Base-by-base conservation (phyloP, 2,329 filamentous ascomycete genomes). In the Aspergillus pseudonomiae region DNA sequence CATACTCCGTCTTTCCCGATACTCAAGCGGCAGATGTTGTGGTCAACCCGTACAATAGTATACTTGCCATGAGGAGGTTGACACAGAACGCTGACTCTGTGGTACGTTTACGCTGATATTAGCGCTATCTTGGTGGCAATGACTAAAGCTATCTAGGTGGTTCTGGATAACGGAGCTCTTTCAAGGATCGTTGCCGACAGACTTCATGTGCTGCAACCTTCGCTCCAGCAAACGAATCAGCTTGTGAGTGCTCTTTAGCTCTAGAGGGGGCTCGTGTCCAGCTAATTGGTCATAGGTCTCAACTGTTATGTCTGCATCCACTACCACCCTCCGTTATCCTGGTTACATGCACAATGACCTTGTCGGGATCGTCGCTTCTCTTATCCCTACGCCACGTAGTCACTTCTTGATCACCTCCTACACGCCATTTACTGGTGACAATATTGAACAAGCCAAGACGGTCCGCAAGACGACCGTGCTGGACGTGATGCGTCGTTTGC, bases 281-380 rank as follows among this genome's bases (percentile, higher is more conserved):
- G 41, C 61, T 70, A 50, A 67, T 46, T 39, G 16, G 11, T 34
- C 26, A 16, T 55, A 91, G 87, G 86, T 95, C 4, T 95, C 93
- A 9, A 99, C 96, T 1, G 96, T 99, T 77, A 99, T 99, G 95
- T 97, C 94, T 41, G 95, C 95, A 45, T 96, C 93, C 75, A 99
- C 95, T 4, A 98, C 94, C 11, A 97, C 96, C 2, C 88, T 99
- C 57, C 88, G 95, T 75, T 99, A 99, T 77, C 95, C 95, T 1
- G 95, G 95, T 45, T 99, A 99, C 81, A 99, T 99, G 95, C 95
- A 99, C 84, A 99, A 99, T 79, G 95, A 99, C 76, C 89, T 99
- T 19, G 94, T 97, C 74, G 95, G 94, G 79, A 98, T 99, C 72
- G 86, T 99, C 63, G 95, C 96, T 28, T 96, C 93, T 24, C 86